Base-by-base conservation (phyloP, 768 basidiomycete species). In the Wakefieldia striispora region DNA sequence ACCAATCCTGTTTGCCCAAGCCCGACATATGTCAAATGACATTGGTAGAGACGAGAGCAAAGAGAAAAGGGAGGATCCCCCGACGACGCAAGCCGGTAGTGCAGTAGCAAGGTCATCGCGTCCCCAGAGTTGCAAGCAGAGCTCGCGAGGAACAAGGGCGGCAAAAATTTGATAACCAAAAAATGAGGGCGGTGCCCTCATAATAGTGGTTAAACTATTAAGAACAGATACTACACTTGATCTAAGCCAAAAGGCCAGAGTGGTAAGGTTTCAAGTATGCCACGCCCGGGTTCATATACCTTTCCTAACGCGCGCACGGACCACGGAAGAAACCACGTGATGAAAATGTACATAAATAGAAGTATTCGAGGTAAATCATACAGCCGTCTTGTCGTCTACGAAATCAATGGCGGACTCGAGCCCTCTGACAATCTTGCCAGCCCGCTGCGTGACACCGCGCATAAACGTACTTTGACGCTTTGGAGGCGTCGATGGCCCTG, bases 221-320 rank as follows among this genome's bases (percentile, higher is more conserved):
- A 72, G 78, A 81, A 82, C 80, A 82, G 81, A 82, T 82, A 82
- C 81, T 82, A 82, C 81, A 82, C 81, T 82, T 82, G 81, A 82
- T 82, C 81, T 82, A 81, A 82, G 80, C 81, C 80, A 81, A 79
- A 77, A 78, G 79, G 78, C 78, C 78, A 65, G 57, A 56, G 54
- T 62, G 56, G 57, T 55, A 45, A 62, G 26, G 58, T 57, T 40
- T n/a, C 21, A 2, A 0, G 0, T n/a, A 0, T 13, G 26, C 50
- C 43, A 9, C n/a, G 2, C 31, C 5, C 3, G 3, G 29, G 31
- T 33, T 41, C 51, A 56, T 50, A 46, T 55, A 50, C 31, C 14
- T 44, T 40, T 39, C 14, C 6, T 1, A 21, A 9, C 0, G 0
- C 24, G 52, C 38, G 45, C 55, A 56, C 55, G 29, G 55, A 56